Percentiles rank a stretch among this genome's conserved stretches.
These are phyloP conservation scores for Ceratonia siliqua DNA, from an alignment of 306 rosid genomes.

Conservation along the genomic window DNA sequence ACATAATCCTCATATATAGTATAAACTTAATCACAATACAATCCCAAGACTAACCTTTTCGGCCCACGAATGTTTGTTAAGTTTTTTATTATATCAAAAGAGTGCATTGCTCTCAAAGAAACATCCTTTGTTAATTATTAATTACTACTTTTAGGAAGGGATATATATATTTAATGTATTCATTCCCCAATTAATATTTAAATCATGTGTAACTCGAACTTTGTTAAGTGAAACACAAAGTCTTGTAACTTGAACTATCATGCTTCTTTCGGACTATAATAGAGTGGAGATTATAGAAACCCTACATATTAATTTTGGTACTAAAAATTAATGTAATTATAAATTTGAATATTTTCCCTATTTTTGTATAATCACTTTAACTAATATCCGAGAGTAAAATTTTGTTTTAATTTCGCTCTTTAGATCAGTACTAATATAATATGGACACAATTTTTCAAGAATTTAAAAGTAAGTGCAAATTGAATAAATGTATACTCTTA, in stretches of 20 bases:
- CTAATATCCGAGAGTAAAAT: too few species aligned
- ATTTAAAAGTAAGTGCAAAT: too few species aligned
- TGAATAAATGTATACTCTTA: too few species aligned
- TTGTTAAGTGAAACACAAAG: slow-evolving; percentile 22
- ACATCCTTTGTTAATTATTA: slow-evolving; percentile 37
- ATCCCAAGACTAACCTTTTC: slow-evolving; percentile 43
- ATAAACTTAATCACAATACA: slow-evolving; percentile 12
- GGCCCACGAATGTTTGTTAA: slow-evolving; percentile 1
- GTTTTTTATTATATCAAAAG: slow-evolving; percentile 16
- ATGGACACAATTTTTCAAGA: too few species aligned
- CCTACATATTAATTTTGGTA: too few species aligned
- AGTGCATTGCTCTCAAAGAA: slow-evolving; percentile 56
- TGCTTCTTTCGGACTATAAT: background rate
- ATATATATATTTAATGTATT: slow-evolving; percentile 27
- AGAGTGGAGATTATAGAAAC: background rate
- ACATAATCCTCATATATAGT: background rate
- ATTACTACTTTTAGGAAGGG: slow-evolving; percentile 39
- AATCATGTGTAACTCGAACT: slow-evolving; percentile 37
- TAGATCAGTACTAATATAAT: too few species aligned
- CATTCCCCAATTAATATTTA: slow-evolving; percentile 30
- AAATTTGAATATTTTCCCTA: too few species aligned
- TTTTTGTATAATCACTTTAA: too few species aligned
- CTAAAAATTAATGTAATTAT: too few species aligned
- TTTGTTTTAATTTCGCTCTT: too few species aligned
- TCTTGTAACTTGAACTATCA: slow-evolving; percentile 18